phyloP scores from a whole-genome alignment of 495 filamentous ascomycete species.

The Bryoglossum gracile region DNA sequence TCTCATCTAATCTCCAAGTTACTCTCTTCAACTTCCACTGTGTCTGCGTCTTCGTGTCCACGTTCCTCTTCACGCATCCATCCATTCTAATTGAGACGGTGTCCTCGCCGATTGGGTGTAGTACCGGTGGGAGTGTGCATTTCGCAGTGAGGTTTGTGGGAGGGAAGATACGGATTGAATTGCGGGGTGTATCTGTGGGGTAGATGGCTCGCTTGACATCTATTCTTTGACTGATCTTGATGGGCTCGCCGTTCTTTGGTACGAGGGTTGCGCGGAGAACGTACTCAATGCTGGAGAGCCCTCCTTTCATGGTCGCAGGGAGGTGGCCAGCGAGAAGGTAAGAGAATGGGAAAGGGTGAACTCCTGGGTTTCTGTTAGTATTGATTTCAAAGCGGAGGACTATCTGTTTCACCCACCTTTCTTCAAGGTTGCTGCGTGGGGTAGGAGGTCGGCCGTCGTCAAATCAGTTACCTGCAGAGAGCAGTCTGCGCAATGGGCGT shows the following conservation, averaged over 20 bases:
- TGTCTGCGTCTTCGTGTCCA: constrained; percentile 43
- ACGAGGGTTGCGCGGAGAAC: constrained; percentile 60
- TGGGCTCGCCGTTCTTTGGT: constrained; percentile 45
- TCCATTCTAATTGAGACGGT: constrained; percentile 71
- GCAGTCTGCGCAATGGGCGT: constrained; percentile 70
- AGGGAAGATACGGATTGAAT: constrained; percentile 88
- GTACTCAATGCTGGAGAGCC: constrained; percentile 71
- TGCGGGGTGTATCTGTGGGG: constrained; percentile 52
- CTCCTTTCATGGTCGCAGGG: constrained; percentile 70
- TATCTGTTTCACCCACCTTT: constrained; percentile 38
- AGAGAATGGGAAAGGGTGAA: constrained; percentile 85
- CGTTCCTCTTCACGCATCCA: constrained; percentile 43
- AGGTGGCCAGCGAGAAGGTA: constrained; percentile 80
- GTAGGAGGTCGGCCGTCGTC: constrained; percentile 71
- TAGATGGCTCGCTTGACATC: constrained; percentile 68
- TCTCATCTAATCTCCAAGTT: constrained; percentile 90
- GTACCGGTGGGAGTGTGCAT: constrained; percentile 69
- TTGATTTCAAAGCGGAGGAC: constrained; percentile 1
- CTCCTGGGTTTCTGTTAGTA: constrained; percentile 29
- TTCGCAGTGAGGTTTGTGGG: constrained; percentile 86
- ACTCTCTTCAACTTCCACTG: constrained; percentile 87
- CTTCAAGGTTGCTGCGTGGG: constrained; percentile 53
- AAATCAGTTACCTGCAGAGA: constrained; percentile 59
- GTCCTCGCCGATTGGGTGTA: constrained; percentile 84
- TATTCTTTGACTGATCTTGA: constrained; percentile 57